Base-by-base conservation (phyloP, 2,329 filamentous ascomycete genomes). In the Aspergillus cejpii region DNA sequence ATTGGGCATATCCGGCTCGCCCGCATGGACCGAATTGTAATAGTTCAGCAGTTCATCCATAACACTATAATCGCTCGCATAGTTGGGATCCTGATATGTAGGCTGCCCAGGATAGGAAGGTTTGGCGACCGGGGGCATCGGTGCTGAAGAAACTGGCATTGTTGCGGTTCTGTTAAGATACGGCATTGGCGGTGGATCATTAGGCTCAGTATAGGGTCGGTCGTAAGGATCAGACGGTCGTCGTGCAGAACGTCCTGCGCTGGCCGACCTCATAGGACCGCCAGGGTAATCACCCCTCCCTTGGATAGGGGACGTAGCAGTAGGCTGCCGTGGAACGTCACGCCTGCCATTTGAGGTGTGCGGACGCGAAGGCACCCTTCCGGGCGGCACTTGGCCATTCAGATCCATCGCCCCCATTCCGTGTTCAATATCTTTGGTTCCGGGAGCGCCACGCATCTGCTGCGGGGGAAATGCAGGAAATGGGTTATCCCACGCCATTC, bases 1-100 rank as follows among this genome's bases (percentile, higher is more conserved):
- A 52, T 83, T 76, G 2, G 80, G 80, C 78, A 83, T 81, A 38
- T 81, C 78, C 14, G 72, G 71, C 39, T 79, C 75, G 40, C 62
- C 56, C 28, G 62, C 43, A 51, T 54, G 74, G 66, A 55, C 73
- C 67, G 56, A 68, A 57, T 76, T 74, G 45, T 77, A 76, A 42
- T 80, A 68, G 43, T 72, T 72, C 33, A 78, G 52, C 36, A 72
- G 71, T 20, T 72, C 66, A 34, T 68, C 62, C 15, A 61, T 60
- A 21, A 62, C 57, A 52, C 51, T 57, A 46, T 47, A 49, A 36
- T 43, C 55, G 23, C 43, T 54, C 52, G 21, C 48, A 26, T 6
- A 55, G 48, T 50, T 51, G 19, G 58, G 56, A 26, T 68, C 65
- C 39, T 58, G 57, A 45, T 65, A 68, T 6, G 53, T 58, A 8